These are phyloP conservation scores for Epichloe hybrida DNA, from an alignment of 2,329 filamentous ascomycete genomes.

Conservation along the genomic window DNA sequence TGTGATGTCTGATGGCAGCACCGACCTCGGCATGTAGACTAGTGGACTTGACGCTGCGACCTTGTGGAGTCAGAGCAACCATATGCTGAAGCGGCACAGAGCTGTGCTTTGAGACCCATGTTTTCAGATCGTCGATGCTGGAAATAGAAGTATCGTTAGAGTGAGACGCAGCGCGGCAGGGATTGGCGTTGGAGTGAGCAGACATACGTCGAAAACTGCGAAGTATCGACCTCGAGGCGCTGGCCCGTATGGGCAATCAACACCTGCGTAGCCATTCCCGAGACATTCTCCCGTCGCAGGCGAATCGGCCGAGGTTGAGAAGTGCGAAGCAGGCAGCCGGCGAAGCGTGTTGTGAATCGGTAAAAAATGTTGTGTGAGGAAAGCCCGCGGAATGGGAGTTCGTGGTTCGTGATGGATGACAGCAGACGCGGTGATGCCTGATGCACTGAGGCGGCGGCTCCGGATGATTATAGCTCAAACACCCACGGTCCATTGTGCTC, in stretches of 20 bases:
- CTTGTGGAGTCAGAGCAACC: conserved; percentile 73
- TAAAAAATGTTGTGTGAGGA: not conserved
- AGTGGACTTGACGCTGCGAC: conserved; percentile 71
- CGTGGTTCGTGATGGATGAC: not conserved
- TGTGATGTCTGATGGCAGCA: conserved; percentile 6
- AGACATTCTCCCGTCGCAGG: conserved; percentile 32
- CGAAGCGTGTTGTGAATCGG: not conserved
- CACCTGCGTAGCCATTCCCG: conserved; percentile 74
- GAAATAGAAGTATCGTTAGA: conserved; percentile 2
- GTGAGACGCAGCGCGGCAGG: not conserved
- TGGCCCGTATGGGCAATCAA: conserved; percentile 89
- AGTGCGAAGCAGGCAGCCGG: not conserved
- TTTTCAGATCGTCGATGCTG: conserved; percentile 72
- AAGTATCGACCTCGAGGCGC: conserved; percentile 65
- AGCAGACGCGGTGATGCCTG: not conserved
- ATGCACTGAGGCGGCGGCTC: not conserved
- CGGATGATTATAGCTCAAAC: not conserved
- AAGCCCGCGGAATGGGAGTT: not conserved
- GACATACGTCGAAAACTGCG: conserved; percentile 58
- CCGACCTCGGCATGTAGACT: conserved; percentile 66
- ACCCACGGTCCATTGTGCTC: not conserved
- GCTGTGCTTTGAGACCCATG: conserved; percentile 64
- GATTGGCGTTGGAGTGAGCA: not conserved
- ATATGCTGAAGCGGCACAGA: conserved; percentile 65
- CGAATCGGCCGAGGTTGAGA: conserved; percentile 5